Percentiles rank a stretch among this genome's conserved stretches.
These are phyloP conservation scores for Wallacemonas sp. DNA, from an alignment of 208 protist species.

Conservation along the genomic window DNA sequence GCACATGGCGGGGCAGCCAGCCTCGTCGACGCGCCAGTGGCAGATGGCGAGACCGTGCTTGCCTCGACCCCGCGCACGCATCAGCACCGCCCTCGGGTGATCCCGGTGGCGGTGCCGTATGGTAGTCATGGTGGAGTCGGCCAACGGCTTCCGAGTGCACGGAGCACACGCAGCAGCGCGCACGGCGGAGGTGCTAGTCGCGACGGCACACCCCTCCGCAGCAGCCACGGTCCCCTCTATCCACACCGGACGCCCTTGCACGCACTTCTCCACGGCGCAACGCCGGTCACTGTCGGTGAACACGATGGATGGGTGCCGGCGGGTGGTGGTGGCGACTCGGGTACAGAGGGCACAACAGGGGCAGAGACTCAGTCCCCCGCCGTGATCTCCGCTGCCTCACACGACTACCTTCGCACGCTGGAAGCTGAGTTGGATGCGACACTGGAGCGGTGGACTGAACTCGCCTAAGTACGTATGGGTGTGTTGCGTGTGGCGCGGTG, in stretches of 20 bases:
- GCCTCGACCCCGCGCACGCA: neutral
- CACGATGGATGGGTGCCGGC: constrained; percentile 12
- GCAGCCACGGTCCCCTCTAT: no score
- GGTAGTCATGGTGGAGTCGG: neutral
- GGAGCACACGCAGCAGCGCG: neutral
- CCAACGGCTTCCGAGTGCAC: neutral
- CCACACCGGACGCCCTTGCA: neutral
- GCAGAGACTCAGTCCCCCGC: no score
- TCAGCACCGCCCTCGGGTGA: neutral
- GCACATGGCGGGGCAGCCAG: no score
- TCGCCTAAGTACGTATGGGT: constrained; percentile 3
- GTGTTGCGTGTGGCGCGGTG: constrained; percentile 11
- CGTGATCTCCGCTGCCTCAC: no score
- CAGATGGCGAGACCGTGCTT: no score
- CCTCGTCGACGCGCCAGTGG: no score
- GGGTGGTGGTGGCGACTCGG: constrained; percentile 4
- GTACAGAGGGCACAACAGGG: neutral
- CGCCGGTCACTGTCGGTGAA: neutral
- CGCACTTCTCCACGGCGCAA: neutral
- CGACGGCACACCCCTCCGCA: neutral
- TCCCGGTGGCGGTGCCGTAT: neutral
- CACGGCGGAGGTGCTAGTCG: neutral
- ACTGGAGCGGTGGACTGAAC: constrained; percentile 12
- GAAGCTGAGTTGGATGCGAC: constrained; percentile 32
- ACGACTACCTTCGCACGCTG: constrained; percentile 9